Conservation (phyloP, 768 basidiomycete species). For the Suillus subaureus region DNA sequence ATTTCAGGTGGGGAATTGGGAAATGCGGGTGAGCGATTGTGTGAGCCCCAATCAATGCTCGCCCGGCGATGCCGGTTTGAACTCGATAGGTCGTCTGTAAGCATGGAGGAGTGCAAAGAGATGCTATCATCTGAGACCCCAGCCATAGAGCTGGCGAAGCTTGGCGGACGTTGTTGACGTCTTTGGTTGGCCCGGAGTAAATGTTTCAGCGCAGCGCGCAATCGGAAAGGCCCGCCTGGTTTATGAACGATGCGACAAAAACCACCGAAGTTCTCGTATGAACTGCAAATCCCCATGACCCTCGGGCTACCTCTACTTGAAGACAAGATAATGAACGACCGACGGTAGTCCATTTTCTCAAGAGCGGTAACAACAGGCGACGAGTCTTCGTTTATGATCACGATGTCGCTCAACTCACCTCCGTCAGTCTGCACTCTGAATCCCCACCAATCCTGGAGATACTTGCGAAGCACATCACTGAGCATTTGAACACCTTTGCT, state of each 20-base stretch:
- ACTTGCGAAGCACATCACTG: slow-evolving; percentile 59
- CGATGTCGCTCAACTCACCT: slow-evolving; percentile 62
- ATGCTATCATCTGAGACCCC: slow-evolving; percentile 27
- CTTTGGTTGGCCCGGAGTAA: slow-evolving; percentile 35
- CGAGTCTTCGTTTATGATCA: slow-evolving; percentile 81
- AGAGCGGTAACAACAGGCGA: slow-evolving; percentile 58
- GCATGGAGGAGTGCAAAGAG: slow-evolving; percentile 30
- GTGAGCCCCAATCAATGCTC: slow-evolving; percentile 37
- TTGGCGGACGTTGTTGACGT: slow-evolving; percentile 27
- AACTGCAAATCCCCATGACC: slow-evolving; percentile 61
- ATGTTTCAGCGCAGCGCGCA: slow-evolving; percentile 64
- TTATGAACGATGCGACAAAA: slow-evolving; percentile 90
- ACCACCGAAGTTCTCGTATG: slow-evolving; percentile 81
- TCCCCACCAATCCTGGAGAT: slow-evolving; percentile 78
- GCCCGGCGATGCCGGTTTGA: slow-evolving; percentile 30
- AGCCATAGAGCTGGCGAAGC: slow-evolving; percentile 18
- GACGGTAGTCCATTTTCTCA: slow-evolving; percentile 52
- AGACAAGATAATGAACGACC: slow-evolving; percentile 78
- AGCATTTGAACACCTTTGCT: slow-evolving; percentile 72
- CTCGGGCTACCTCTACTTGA: slow-evolving; percentile 66
- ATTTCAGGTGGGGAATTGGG: slow-evolving; percentile 15
- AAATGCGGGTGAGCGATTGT: slow-evolving; percentile 10
- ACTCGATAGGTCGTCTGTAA: slow-evolving; percentile 26
- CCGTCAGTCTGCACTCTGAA: slow-evolving; percentile 50
- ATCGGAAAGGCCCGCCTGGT: slow-evolving; percentile 80